A percentile compares a stretch with the other conserved stretches of the same genome.
These are phyloP conservation scores for Neoconidiobolus thromboides DNA, from an alignment of 371 early-diverging fungal species.

Conservation along the genomic window DNA sequence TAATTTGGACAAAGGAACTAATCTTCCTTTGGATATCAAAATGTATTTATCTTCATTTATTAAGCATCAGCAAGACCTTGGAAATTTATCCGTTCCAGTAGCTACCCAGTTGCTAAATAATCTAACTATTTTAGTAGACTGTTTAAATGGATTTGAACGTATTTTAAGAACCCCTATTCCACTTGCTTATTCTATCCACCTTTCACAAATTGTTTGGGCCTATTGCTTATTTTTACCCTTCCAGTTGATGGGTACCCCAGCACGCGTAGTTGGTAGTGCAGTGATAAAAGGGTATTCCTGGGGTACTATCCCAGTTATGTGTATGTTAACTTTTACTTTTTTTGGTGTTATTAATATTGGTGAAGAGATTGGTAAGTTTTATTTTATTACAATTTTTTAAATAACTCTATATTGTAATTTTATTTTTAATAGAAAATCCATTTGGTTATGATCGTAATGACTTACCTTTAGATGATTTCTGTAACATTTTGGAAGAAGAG, in stretches of 20 bases:
- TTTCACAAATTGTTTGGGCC: conserved; percentile 43
- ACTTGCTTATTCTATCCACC: conserved; percentile 58
- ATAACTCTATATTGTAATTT: conserved; percentile 6
- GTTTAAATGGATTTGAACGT: conserved; percentile 42
- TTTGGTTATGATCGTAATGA: conserved; percentile 22
- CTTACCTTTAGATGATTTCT: conserved; percentile 14
- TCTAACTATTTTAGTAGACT: conserved; percentile 18
- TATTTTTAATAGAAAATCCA: conserved; percentile 22
- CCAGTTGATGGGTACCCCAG: conserved; percentile 22
- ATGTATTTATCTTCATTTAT: conserved; percentile 21
- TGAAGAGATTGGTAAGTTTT: conserved; percentile 49
- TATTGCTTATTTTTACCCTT: conserved; percentile 49
- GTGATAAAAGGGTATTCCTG: conserved; percentile 7
- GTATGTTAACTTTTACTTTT: conserved; percentile 42
- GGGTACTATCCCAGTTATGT: conserved; percentile 25
- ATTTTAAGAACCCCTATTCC: conserved; percentile 66
- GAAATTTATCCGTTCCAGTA: conserved; percentile 12
- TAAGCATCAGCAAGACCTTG: conserved; percentile 11
- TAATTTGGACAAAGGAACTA: conserved; percentile 15
- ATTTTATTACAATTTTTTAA: conserved; percentile 24
- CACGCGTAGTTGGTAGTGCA: conserved; percentile 6
- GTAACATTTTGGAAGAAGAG: conserved; percentile 6
- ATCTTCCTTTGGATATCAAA: conserved; percentile 23
- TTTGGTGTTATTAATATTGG: conserved; percentile 53
- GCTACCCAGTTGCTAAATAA: conserved; percentile 14